A percentile compares a stretch with the other conserved stretches of the same genome.
Evolutionary conservation across 768 basidiomycete genomes (phyloP).

Genomic region (Tylopilus subfusipes): DNA sequence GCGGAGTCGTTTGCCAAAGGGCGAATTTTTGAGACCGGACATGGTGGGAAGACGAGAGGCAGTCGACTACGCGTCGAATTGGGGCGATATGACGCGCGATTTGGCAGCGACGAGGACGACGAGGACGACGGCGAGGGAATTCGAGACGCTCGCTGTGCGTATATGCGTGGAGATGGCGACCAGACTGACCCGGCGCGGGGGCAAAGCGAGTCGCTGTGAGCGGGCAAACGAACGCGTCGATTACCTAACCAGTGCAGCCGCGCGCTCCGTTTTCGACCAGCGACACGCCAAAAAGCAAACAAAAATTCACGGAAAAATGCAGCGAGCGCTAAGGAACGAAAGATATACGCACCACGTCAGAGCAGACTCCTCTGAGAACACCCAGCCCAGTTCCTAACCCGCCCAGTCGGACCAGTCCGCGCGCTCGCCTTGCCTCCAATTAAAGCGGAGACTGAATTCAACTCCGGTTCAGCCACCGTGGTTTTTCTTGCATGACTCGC

Average conservation of each 20-base stretch:
- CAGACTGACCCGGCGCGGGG: constrained; percentile 23
- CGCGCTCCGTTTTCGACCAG: constrained; percentile 21
- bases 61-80: neutral
- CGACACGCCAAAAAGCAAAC: constrained; percentile 15
- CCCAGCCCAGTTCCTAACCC: constrained; percentile 12
- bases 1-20: constrained; percentile 79
- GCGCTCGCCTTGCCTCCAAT: neutral
- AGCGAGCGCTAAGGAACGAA: neutral
- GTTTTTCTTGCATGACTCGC: constrained; percentile 5
- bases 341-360: neutral
- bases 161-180: constrained; percentile 1
- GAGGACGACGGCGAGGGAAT: neutral
- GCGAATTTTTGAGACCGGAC: constrained; percentile 81
- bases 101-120: neutral
- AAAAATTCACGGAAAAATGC: constrained; percentile 5
- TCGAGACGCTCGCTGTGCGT: neutral
- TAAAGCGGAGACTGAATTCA: constrained; percentile 17
- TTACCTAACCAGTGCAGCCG: constrained; percentile 23
- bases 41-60: constrained; percentile 32
- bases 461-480: constrained; percentile 1
- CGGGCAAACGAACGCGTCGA: constrained; percentile 29
- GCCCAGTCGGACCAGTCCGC: constrained; percentile 5
- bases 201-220: constrained; percentile 20
- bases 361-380: neutral
- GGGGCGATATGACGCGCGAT: neutral